Evolutionary conservation across 257 asterid species (phyloP).

Genomic region (Plantago major): DNA sequence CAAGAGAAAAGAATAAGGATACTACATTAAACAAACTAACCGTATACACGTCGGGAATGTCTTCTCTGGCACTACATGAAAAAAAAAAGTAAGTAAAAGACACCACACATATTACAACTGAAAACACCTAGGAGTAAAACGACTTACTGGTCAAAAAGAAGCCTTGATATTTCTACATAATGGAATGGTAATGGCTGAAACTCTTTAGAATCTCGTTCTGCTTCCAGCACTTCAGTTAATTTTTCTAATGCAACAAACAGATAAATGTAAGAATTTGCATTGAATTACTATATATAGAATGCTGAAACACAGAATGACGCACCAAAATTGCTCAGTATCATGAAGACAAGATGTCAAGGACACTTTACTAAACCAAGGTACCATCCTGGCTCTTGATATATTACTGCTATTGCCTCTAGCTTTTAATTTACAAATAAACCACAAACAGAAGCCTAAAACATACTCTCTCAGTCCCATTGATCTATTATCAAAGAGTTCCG

Average conservation of each 20-base stretch:
- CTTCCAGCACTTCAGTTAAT: slow-evolving; percentile 73
- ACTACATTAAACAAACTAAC: slow-evolving; percentile 36
- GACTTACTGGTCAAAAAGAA: slow-evolving; percentile 87
- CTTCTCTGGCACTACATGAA: slow-evolving; percentile 74
- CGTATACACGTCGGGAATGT: slow-evolving; percentile 80
- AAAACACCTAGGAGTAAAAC: slow-evolving; percentile 8
- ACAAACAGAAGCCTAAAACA: too few species aligned
- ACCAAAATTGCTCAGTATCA: neutral
- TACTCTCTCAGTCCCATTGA: too few species aligned
- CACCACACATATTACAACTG: slow-evolving; percentile 10
- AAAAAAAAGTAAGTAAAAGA: slow-evolving; percentile 15
- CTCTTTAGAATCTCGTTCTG: slow-evolving; percentile 82
- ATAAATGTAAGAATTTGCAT: slow-evolving; percentile 17
- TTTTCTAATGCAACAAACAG: slow-evolving; percentile 44
- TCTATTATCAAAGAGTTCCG: too few species aligned
- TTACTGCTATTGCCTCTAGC: too few species aligned
- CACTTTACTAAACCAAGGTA: too few species aligned
- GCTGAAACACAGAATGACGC: slow-evolving; percentile 13
- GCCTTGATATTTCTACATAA: slow-evolving; percentile 91
- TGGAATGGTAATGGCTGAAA: slow-evolving; percentile 93
- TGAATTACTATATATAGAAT: neutral
- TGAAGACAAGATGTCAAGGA: slow-evolving; percentile 13
- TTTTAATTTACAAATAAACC: too few species aligned
- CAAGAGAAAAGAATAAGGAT: neutral
- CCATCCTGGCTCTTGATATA: too few species aligned